Conservation (phyloP, 1,284 basidiomycete genomes). For the Leccinum griseonigrum region DNA sequence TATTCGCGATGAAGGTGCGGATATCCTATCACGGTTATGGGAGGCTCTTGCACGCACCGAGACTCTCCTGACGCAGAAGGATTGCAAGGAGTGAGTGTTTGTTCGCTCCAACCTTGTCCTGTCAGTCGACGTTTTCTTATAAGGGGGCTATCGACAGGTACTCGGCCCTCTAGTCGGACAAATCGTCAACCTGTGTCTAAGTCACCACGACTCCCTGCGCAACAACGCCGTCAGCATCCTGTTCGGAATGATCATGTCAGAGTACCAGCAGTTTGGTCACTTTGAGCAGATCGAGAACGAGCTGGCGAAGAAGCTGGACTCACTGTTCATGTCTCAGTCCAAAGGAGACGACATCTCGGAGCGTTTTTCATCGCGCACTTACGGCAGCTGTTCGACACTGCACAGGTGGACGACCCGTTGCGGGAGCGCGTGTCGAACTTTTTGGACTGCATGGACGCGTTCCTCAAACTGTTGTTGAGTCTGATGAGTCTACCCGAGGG, state of each 20-base stretch:
- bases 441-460: constrained; percentile 88
- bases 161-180: constrained; percentile 87
- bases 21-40: constrained; percentile 85
- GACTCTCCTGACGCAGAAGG: constrained; percentile 48
- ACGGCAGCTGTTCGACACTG: constrained; percentile 81
- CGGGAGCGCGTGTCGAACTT: constrained; percentile 79
- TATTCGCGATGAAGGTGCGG: constrained; percentile 88
- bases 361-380: constrained; percentile 95
- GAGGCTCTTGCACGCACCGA: constrained; percentile 82
- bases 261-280: constrained; percentile 78
- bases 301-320: constrained; percentile 91
- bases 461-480: constrained; percentile 90
- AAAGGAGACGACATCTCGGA: constrained; percentile 88
- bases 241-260: constrained; percentile 95
- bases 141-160: constrained; percentile 78
- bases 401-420: constrained; percentile 77
- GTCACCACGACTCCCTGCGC: constrained; percentile 90
- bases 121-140: constrained; percentile 7
- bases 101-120: not conserved
- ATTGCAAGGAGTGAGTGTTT: constrained; percentile 56
- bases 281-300: constrained; percentile 91
- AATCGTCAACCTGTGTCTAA: constrained; percentile 90
- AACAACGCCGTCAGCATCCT: constrained; percentile 91
- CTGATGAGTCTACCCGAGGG: constrained; percentile 92
- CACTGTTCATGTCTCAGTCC: constrained; percentile 88